Percentiles rank a stretch among this genome's conserved stretches.
phyloP scores from a whole-genome alignment of 495 filamentous ascomycete genomes.

The Aspergillus steynii region DNA sequence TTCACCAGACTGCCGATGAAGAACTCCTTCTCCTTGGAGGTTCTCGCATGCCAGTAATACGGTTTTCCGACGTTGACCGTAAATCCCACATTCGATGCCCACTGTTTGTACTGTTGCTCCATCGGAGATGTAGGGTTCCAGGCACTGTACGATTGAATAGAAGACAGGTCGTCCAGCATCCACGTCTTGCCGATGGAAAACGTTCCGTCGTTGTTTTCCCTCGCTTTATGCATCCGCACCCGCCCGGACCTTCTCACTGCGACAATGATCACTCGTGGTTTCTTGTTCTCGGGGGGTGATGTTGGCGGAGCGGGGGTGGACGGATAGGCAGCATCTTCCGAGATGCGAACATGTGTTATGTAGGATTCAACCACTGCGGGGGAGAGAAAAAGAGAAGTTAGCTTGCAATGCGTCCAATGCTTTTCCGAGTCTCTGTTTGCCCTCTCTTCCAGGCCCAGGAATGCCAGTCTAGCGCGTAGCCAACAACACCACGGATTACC shows the following conservation, averaged over 20 bases:
- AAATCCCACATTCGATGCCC: slow-evolving; percentile 81
- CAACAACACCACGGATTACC: background rate
- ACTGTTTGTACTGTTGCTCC: slow-evolving; percentile 69
- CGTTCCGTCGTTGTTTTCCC: slow-evolving; percentile 88
- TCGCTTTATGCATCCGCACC: slow-evolving; percentile 93
- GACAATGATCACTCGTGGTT: slow-evolving; percentile 85
- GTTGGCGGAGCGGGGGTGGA: slow-evolving; percentile 80
- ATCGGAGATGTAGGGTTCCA: slow-evolving; percentile 49
- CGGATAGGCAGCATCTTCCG: slow-evolving; percentile 82
- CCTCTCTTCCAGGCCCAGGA: background rate
- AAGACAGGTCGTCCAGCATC: slow-evolving; percentile 82
- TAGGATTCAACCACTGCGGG: slow-evolving; percentile 83
- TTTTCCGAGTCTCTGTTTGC: background rate
- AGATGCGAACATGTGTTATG: slow-evolving; percentile 92
- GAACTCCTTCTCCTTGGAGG: slow-evolving; percentile 93
- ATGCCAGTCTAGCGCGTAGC: background rate
- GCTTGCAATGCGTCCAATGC: background rate
- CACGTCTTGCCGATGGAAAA: slow-evolving; percentile 99
- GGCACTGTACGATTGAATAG: slow-evolving; percentile 74
- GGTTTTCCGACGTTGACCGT: slow-evolving; percentile 87
- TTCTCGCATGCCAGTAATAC: slow-evolving; percentile 95
- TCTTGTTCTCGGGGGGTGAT: slow-evolving; percentile 70
- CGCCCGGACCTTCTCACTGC: slow-evolving; percentile 88
- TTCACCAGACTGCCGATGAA: slow-evolving; percentile 94
- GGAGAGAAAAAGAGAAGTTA: slow-evolving; percentile 17